Evolutionary conservation across 176 grass and related monocot genomes (phyloP).

Genomic region (Oropetium thomaeum): DNA sequence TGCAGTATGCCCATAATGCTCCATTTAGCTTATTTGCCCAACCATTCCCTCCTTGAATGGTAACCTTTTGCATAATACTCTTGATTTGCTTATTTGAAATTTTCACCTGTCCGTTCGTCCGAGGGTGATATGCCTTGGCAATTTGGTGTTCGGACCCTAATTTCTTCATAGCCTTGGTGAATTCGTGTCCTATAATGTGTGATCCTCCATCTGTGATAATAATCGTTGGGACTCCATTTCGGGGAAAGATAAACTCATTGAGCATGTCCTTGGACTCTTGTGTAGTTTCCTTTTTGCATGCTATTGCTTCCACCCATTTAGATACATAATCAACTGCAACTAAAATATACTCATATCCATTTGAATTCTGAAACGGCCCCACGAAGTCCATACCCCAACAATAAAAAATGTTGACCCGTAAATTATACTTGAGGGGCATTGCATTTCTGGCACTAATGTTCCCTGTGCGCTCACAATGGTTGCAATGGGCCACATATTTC

Average conservation of each 20-base stretch:
- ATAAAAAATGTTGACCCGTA: background rate
- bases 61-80: background rate
- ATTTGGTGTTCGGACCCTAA: background rate
- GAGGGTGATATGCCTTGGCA: background rate
- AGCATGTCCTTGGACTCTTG: too few species aligned
- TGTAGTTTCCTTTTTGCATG: background rate
- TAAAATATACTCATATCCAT: too few species aligned
- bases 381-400: background rate
- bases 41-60: background rate
- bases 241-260: too few species aligned
- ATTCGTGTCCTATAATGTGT: background rate
- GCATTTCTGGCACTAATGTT: background rate
- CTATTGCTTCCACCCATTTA: too few species aligned
- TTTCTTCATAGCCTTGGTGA: accelerated
- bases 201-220: background rate
- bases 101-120: background rate
- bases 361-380: background rate
- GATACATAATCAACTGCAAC: too few species aligned
- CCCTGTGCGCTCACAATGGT: background rate
- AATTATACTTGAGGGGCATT: background rate
- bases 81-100: too few species aligned
- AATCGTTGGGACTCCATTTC: background rate
- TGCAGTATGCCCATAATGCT: background rate
- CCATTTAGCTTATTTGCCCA: background rate
- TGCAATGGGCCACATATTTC: background rate